Evolutionary conservation across 805 yeast species (phyloP).

Genomic region (Saccharomyces mikatae): DNA sequence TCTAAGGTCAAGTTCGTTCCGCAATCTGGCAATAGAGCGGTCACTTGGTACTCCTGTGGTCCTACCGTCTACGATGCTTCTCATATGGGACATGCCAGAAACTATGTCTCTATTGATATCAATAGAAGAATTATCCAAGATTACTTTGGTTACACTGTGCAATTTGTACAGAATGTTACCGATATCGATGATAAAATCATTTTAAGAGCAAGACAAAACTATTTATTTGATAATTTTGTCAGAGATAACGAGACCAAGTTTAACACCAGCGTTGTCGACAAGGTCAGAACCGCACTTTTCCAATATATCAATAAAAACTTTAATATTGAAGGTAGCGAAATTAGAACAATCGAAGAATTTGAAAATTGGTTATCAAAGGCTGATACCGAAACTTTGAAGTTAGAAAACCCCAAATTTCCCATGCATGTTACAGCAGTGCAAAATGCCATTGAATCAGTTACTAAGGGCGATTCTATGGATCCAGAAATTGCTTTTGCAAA

Average conservation of each 20-base stretch:
- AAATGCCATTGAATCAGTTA: conserved; percentile 34
- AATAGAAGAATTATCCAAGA: conserved; percentile 82
- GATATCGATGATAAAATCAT: conserved; percentile 97
- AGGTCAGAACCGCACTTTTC: conserved; percentile 38
- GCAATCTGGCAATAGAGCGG: conserved; percentile 43
- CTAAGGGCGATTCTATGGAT: conserved; percentile 15
- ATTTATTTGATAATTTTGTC: conserved; percentile 59
- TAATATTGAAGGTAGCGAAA: conserved; percentile 31
- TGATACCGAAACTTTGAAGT: conserved; percentile 44
- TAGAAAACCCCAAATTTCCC: conserved; percentile 70
- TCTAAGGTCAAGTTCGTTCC: conserved; percentile 76
- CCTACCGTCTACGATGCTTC: conserved; percentile 95
- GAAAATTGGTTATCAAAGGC: conserved; percentile 43
- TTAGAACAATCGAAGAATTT: conserved; percentile 34
- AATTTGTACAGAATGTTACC: conserved; percentile 94
- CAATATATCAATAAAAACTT: conserved; percentile 49
- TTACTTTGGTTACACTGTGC: conserved; percentile 83
- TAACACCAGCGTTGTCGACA: conserved; percentile 29
- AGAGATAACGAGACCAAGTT: conserved; percentile 22
- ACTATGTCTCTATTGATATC: conserved; percentile 90
- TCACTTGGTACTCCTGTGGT: conserved; percentile 96
- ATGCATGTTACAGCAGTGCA: conserved; percentile 74
- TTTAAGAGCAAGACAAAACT: conserved; percentile 84
- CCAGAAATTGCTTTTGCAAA: conserved; percentile 35
- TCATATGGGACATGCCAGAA: conserved; percentile 98